Base-by-base conservation (phyloP, 75 land plant species). In the Pinus taeda region DNA sequence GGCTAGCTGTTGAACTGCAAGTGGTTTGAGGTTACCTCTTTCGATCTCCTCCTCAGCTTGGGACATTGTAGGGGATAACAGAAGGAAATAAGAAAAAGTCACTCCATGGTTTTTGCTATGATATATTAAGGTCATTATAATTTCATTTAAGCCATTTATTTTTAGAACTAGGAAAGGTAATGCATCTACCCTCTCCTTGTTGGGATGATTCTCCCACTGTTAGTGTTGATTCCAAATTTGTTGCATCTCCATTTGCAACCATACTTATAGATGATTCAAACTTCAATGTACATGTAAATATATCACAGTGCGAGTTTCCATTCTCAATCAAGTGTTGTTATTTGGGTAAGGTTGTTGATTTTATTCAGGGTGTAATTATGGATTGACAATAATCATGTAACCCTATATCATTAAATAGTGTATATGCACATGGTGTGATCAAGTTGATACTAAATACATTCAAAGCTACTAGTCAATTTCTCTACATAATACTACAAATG, bases 391-490 rank as follows among this genome's bases (percentile, higher is more conserved):
- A 91, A 72, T 91, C 94, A 3, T 97, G 92, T 70, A 97, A 97
- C 74, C 92, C 96, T 22, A 75, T 95, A 20, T 57, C 93, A 66
- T 71, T 97, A 55, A 95, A 95, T 80, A 85, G 85, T 67, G 86
- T 97, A 33, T 93, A 84, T 79, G 91, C 90, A 30, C 86, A 84
- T 76, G 96, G 98, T 29, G 94, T 92, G 53, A 76, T 95, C 72
- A 90, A 89, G 79, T 78, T 90, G 56, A 80, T 97, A 24, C 75
- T 97, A 74, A 88, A 85, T n/a, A 95, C 98, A 13, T 97, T 97
- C 80, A 85, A 89, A 79, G 98, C 90, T 69, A 91, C 95, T n/a
- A 91, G 93, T 80, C 93, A 95, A 77, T 79, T 97, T 82, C 88
- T 92, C 20, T 93, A 93, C 85, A 80, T 90, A 6, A 76, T 93